phyloP scores from a whole-genome alignment of 345 rosid genomes.

The Euclidium syriacum region DNA sequence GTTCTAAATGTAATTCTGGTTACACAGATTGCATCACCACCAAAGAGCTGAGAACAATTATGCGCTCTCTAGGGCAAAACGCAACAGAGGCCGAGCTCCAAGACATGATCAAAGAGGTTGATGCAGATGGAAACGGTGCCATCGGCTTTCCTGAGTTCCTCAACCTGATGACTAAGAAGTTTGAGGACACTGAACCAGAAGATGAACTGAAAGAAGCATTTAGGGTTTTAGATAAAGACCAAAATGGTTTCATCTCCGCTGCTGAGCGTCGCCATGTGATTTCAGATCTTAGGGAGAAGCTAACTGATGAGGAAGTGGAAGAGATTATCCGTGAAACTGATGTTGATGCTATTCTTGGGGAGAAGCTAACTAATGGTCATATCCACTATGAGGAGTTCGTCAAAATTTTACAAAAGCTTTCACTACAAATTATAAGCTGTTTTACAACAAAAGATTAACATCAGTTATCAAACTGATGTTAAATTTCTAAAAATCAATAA shows the following conservation, averaged over 20 bases:
- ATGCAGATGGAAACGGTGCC: constrained; percentile 49
- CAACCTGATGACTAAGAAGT: constrained; percentile 47
- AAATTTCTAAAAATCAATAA: too few relatives aligned
- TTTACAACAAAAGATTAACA: too few relatives aligned
- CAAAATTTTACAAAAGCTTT: too few relatives aligned
- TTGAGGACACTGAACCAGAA: constrained; percentile 44
- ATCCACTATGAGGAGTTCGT: constrained; percentile 37
- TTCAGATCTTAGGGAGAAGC: constrained; percentile 49
- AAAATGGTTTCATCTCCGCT: constrained; percentile 46
- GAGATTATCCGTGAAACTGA: constrained; percentile 51
- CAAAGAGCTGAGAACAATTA: constrained; percentile 48
- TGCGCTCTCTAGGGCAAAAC: constrained; percentile 54
- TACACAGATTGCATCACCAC: constrained; percentile 42
- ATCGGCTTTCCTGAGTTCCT: constrained; percentile 49
- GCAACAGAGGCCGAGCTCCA: constrained; percentile 51
- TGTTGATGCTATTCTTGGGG: too few relatives aligned
- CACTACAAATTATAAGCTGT: too few relatives aligned
- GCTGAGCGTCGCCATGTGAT: constrained; percentile 53
- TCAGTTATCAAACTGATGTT: too few relatives aligned
- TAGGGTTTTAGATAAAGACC: constrained; percentile 50
- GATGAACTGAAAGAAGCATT: constrained; percentile 37
- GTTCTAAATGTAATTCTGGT: background rate
- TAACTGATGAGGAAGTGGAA: constrained; percentile 45
- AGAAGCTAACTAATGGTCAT: constrained; percentile 54
- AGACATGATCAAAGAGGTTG: constrained; percentile 53